Conservation (phyloP, 371 early-diverging fungal genomes). For the Lichtheimia corymbifera region DNA sequence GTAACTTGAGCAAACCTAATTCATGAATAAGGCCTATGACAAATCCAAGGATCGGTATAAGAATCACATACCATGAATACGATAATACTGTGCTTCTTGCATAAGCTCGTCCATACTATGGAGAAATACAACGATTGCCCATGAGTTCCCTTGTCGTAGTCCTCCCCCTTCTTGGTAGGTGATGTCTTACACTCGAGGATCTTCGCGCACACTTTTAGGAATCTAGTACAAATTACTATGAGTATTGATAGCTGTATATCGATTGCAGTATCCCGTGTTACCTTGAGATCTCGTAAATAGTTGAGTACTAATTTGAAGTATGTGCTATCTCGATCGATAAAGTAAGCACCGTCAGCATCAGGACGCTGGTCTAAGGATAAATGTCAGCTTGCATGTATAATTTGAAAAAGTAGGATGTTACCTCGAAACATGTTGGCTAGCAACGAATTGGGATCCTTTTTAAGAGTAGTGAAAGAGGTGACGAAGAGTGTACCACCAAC, state of each 20-base stretch:
- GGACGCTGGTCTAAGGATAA: conserved; percentile 16
- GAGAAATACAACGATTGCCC: too few species aligned
- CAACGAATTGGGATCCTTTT: conserved; percentile 39
- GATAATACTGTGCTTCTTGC: conserved; percentile 43
- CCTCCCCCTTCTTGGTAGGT: too few species aligned
- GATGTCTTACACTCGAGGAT: conserved; percentile 35
- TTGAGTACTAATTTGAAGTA: conserved; percentile 43
- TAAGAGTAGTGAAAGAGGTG: conserved; percentile 39
- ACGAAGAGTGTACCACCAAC: conserved; percentile 43
- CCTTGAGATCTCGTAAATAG: conserved; percentile 40
- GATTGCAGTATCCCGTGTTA: conserved; percentile 6
- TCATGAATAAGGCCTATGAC: background rate
- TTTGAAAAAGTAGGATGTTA: conserved; percentile 3
- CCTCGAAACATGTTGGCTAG: conserved; percentile 39
- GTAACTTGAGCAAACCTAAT: conserved; percentile 29
- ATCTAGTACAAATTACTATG: conserved; percentile 18
- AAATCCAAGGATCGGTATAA: background rate
- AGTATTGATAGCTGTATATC: background rate
- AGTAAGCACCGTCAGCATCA: conserved; percentile 44
- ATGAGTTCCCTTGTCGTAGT: too few species aligned
- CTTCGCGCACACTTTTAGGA: conserved; percentile 29
- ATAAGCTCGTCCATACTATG: conserved; percentile 45
- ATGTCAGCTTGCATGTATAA: background rate
- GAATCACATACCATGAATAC: conserved; percentile 23
- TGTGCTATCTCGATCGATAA: conserved; percentile 48